phyloP scores from a whole-genome alignment of 2,329 filamentous ascomycete genomes.

The Orbilia ellipsospora region DNA sequence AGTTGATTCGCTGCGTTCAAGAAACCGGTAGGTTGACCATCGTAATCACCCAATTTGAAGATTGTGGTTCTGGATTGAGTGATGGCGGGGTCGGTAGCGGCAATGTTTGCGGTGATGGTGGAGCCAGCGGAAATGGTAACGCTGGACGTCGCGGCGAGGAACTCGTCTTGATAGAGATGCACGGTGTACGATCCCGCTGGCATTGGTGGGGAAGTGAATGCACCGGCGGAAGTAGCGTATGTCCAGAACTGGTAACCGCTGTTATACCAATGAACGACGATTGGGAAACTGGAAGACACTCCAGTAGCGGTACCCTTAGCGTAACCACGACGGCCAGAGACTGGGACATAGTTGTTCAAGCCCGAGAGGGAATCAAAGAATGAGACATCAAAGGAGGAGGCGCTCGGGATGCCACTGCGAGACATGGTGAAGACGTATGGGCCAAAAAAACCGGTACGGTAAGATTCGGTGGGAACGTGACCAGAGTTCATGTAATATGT shows the following conservation, averaged over 20 bases:
- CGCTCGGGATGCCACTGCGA: slow-evolving; percentile 67
- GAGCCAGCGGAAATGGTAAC: slow-evolving; percentile 67
- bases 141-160: slow-evolving; percentile 66
- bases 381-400: slow-evolving; percentile 66
- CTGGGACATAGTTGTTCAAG: slow-evolving; percentile 70
- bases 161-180: slow-evolving; percentile 72
- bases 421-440: slow-evolving; percentile 73
- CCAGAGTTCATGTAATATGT: slow-evolving; percentile 75
- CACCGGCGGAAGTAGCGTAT: slow-evolving; percentile 64
- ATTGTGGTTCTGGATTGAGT: slow-evolving; percentile 67
- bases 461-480: slow-evolving; percentile 72
- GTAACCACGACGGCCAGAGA: slow-evolving; percentile 67
- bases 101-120: slow-evolving; percentile 67
- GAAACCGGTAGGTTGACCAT: slow-evolving; percentile 73
- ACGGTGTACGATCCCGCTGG: slow-evolving; percentile 76
- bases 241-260: slow-evolving; percentile 32
- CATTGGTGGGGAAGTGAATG: slow-evolving; percentile 74
- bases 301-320: slow-evolving; percentile 72
- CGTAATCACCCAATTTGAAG: slow-evolving; percentile 74
- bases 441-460: slow-evolving; percentile 72
- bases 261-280: slow-evolving; percentile 72
- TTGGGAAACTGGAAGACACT: slow-evolving; percentile 67
- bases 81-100: slow-evolving; percentile 59
- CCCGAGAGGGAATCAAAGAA: slow-evolving; percentile 70
- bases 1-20: slow-evolving; percentile 74